Evolutionary conservation across 352 stramenopile genomes (phyloP).

Genomic region (Pythium monospermum): DNA sequence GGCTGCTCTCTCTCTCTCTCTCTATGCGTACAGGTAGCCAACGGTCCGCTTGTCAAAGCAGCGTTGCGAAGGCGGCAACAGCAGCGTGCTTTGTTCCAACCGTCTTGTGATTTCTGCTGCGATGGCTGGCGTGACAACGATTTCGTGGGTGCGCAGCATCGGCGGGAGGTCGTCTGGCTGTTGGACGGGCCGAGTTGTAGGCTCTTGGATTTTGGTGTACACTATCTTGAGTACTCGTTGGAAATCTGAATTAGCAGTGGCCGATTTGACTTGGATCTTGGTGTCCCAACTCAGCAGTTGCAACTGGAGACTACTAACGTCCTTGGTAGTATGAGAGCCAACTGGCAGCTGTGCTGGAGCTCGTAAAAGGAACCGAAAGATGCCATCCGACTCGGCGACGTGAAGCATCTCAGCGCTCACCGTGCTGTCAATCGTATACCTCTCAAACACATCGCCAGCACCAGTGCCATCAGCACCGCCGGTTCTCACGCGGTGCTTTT

Average conservation of each 20-base stretch:
- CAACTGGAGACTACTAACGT: slow-evolving; percentile 23
- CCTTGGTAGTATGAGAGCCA: neutral
- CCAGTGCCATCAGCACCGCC: neutral
- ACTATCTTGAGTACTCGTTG: slow-evolving; percentile 65
- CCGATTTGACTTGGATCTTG: slow-evolving; percentile 35
- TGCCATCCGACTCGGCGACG: slow-evolving; percentile 59
- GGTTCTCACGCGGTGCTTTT: slow-evolving; percentile 53
- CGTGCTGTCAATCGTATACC: slow-evolving; percentile 76
- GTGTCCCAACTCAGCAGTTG: slow-evolving; percentile 76
- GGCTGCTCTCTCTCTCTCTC: neutral
- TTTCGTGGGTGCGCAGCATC: slow-evolving; percentile 25
- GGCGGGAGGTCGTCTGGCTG: slow-evolving; percentile 1
- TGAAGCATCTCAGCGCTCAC: slow-evolving; percentile 61
- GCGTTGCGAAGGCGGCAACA: slow-evolving; percentile 45
- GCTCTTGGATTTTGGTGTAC: slow-evolving; percentile 23
- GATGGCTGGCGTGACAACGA: slow-evolving; percentile 31
- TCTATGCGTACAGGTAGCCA: slow-evolving; percentile 54
- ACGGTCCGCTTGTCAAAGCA: slow-evolving; percentile 53
- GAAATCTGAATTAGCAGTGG: slow-evolving; percentile 21
- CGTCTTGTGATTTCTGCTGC: slow-evolving; percentile 28
- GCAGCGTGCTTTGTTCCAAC: slow-evolving; percentile 35
- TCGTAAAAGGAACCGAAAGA: slow-evolving; percentile 58
- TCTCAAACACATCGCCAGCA: slow-evolving; percentile 36
- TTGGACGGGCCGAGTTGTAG: no score
- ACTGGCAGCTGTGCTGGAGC: neutral